Percentiles rank a stretch among this genome's conserved stretches.
phyloP scores from a whole-genome alignment of 805 yeast genomes.

The Cyberlindnera misumaiensis region DNA sequence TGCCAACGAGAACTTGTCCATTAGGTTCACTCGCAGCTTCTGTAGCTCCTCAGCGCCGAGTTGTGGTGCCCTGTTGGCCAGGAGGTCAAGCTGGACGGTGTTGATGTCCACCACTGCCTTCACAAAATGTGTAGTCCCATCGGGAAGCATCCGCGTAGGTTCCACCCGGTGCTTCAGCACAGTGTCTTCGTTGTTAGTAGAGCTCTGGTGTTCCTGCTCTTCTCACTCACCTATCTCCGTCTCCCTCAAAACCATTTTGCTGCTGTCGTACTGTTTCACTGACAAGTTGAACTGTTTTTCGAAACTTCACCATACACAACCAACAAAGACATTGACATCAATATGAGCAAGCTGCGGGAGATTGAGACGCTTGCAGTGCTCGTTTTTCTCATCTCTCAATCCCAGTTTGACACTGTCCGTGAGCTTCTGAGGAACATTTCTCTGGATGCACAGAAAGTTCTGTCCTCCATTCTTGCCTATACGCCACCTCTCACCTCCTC shows the following conservation, averaged over 20 bases:
- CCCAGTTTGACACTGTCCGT: not conserved
- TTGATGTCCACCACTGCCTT: slow-evolving; percentile 3
- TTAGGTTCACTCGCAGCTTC: slow-evolving; percentile 5
- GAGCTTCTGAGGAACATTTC: not conserved
- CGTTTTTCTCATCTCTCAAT: not conserved
- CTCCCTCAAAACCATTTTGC: not conserved
- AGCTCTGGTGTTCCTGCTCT: no score
- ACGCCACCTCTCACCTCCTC: slow-evolving; percentile 9
- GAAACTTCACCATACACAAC: not conserved
- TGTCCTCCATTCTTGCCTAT: slow-evolving; percentile 6
- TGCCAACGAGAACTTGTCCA: slow-evolving; percentile 5
- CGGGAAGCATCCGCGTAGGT: slow-evolving; percentile 1
- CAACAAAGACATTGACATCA: not conserved
- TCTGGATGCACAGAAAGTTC: not conserved
- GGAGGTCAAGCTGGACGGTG: slow-evolving; percentile 1
- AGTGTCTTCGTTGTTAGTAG: not conserved
- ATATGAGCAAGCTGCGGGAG: not conserved
- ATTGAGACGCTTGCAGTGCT: not conserved
- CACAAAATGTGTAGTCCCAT: not conserved
- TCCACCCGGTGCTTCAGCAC: not conserved
- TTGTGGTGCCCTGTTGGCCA: slow-evolving; percentile 1
- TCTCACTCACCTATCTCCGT: not conserved
- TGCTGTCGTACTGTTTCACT: not conserved
- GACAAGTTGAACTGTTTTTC: no score
- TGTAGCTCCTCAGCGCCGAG: slow-evolving; percentile 2